phyloP scores from a whole-genome alignment of 495 filamentous ascomycete genomes.

The Trichocladium uniseriatum region DNA sequence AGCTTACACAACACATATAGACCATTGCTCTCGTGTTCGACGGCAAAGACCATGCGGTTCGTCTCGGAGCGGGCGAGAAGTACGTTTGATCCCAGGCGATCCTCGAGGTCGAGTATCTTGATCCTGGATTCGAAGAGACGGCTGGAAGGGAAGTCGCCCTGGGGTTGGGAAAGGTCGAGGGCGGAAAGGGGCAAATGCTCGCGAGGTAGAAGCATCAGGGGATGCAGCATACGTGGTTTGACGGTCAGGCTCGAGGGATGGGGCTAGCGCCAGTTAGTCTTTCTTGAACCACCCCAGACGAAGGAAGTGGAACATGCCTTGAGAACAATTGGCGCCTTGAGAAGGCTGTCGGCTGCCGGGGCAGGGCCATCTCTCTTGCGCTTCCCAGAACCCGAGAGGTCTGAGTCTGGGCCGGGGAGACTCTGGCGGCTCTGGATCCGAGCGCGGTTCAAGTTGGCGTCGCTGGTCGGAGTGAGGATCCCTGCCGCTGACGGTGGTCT shows the following conservation, averaged over 20 bases:
- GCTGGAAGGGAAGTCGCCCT: conserved; percentile 42
- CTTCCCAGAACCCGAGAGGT: conserved; percentile 17
- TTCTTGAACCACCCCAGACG: neutral
- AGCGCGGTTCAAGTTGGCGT: conserved; percentile 3
- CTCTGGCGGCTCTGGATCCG: conserved; percentile 6
- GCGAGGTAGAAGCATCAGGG: conserved; percentile 53
- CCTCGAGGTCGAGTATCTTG: conserved; percentile 51
- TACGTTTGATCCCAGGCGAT: conserved; percentile 45
- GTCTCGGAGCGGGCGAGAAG: conserved; percentile 57
- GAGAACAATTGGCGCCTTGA: conserved; percentile 39
- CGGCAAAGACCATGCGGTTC: conserved; percentile 52
- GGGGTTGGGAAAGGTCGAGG: conserved; percentile 47
- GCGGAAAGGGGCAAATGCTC: conserved; percentile 50
- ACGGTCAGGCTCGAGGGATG: conserved; percentile 47
- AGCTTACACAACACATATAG: conserved; percentile 67
- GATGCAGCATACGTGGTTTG: conserved; percentile 51
- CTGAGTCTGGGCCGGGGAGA: neutral
- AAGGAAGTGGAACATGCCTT: conserved; percentile 36
- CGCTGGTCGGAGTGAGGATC: conserved; percentile 2
- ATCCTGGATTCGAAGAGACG: conserved; percentile 52
- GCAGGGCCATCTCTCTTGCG: conserved; percentile 19
- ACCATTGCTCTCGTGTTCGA: conserved; percentile 59
- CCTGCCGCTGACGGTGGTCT: conserved; percentile 3
- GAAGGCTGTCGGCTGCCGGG: conserved; percentile 37
- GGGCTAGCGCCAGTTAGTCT: conserved; percentile 36